Evolutionary conservation across 108 stramenopile genomes (phyloP), one percentile per base, ranked within the genome.

Genomic region (Schizochytrium sp.): DNA sequence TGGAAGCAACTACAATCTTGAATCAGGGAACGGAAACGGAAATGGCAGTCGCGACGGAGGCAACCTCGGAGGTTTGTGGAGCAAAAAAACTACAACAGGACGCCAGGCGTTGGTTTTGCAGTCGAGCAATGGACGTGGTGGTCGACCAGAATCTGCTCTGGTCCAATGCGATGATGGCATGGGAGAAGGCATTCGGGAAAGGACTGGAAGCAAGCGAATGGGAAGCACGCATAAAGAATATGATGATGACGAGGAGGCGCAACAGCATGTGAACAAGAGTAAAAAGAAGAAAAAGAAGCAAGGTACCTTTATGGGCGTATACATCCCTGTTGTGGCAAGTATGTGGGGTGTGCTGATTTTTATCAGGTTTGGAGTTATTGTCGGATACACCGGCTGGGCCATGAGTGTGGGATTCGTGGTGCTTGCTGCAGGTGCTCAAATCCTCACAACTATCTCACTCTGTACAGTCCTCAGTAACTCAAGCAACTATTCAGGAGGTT

Each of bases 291-390:
- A 69, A 38, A 83, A 83, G 76, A 83, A 83, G 76, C 76, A 83
- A 2, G 76, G 76, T 1, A 83, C 76, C 76, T 55, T 83, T 49
- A 83, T 83, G 76, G 76, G 76, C 76, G 76, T 83, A n/a, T 83
- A 83, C 76, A 83, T 83, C 28, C 76, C 76, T 53, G 76, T 83
- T 8, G 76, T 55, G 28, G 76, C 76, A 5, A 83, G 76, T 53
- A 83, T 83, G 76, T 83, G 76, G 76, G 76, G 76, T 10, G 76
- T 83, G 28, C 76, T 83, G 8, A 83, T 83, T 3, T 83, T 83
- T 55, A 83, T 83, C 53, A 17, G 76, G 2, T 83, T 83, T 42
- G 53, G 76, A 47, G 76, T 83, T n/a, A 83, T 83, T 40, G 76
- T 83, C 76, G 76, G 28, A 1, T 83, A 83, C 2, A 53, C 76